A percentile compares a stretch with the other conserved stretches of the same genome.
Evolutionary conservation across 768 basidiomycete species (phyloP).

Genomic region (Coprinopsis sp.): DNA sequence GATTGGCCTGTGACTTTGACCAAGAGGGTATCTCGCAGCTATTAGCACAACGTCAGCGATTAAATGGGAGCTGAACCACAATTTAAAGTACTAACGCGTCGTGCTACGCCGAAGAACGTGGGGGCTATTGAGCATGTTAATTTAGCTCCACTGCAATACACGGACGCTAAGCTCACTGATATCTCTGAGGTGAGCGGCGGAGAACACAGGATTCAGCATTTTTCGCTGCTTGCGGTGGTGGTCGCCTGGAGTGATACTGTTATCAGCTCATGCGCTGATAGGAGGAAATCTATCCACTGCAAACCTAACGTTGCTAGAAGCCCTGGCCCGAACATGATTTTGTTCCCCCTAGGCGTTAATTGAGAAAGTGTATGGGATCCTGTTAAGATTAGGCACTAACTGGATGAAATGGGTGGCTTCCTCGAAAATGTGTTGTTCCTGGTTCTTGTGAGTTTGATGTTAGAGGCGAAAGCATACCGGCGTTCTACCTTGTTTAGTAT

Average conservation of each 20-base stretch:
- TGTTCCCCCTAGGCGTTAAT: slow-evolving; percentile 8
- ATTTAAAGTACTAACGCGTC: slow-evolving; percentile 22
- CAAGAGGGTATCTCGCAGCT: too few species aligned
- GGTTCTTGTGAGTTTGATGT: neutral
- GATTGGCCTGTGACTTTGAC: too few species aligned
- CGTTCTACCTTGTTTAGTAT: slow-evolving; percentile 32
- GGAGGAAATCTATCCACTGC: neutral
- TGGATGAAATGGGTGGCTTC: slow-evolving; percentile 22
- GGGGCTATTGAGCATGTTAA: slow-evolving; percentile 21
- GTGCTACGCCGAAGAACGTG: slow-evolving; percentile 27
- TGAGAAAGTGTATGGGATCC: too few species aligned
- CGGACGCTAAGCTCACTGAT: slow-evolving; percentile 23
- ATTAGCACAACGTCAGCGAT: neutral
- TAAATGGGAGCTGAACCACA: too few species aligned
- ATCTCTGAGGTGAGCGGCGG: slow-evolving; percentile 29
- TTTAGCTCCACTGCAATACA: neutral
- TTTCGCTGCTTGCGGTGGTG: slow-evolving; percentile 36
- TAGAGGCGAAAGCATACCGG: neutral
- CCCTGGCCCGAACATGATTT: slow-evolving; percentile 20
- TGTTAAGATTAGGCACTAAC: slow-evolving; percentile 13
- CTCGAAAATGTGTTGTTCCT: slow-evolving; percentile 31
- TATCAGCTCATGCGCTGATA: neutral
- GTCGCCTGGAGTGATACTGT: slow-evolving; percentile 24
- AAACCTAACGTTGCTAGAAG: slow-evolving; percentile 21
- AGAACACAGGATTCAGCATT: slow-evolving; percentile 35